These are phyloP conservation scores for Aspergillus affinis DNA, from an alignment of 495 filamentous ascomycete species.

Conservation along the genomic window DNA sequence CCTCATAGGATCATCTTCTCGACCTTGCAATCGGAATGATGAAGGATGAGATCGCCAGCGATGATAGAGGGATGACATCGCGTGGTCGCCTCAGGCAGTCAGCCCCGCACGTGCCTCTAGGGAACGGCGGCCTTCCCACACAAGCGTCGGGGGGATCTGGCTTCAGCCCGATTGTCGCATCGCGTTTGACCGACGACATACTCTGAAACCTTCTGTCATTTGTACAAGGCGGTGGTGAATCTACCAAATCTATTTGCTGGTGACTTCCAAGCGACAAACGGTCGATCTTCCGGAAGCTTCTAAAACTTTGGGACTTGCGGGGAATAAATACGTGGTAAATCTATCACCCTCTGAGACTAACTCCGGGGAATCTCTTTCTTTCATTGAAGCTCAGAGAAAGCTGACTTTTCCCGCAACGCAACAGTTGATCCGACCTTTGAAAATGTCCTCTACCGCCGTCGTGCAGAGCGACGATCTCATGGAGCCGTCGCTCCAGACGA, in stretches of 20 bases:
- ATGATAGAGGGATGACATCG: neutral
- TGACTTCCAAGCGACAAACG: neutral
- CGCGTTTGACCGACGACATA: too few relatives aligned
- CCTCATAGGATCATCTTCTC: neutral
- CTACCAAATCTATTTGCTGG: neutral
- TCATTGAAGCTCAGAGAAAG: constrained; percentile 6
- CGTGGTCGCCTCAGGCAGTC: neutral
- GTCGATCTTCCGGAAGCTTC: constrained; percentile 35
- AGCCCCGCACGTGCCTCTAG: neutral
- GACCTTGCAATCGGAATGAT: neutral
- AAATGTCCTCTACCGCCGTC: constrained; percentile 62
- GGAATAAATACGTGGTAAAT: constrained; percentile 27
- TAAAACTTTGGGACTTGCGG: constrained; percentile 29
- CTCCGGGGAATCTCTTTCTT: constrained; percentile 11
- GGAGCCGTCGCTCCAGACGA: constrained; percentile 90
- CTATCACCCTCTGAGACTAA: constrained; percentile 23
- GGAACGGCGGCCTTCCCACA: neutral
- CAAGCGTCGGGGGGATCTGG: neutral
- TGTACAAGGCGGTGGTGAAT: too few relatives aligned
- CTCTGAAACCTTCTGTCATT: too few relatives aligned
- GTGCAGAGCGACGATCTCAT: constrained; percentile 72
- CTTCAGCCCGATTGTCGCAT: neutral
- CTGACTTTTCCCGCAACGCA: neutral
- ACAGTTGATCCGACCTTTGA: constrained; percentile 20
- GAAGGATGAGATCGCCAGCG: neutral